Evolutionary conservation across 2,329 filamentous ascomycete genomes (phyloP).

Genomic region (Fusarium coffeatum): DNA sequence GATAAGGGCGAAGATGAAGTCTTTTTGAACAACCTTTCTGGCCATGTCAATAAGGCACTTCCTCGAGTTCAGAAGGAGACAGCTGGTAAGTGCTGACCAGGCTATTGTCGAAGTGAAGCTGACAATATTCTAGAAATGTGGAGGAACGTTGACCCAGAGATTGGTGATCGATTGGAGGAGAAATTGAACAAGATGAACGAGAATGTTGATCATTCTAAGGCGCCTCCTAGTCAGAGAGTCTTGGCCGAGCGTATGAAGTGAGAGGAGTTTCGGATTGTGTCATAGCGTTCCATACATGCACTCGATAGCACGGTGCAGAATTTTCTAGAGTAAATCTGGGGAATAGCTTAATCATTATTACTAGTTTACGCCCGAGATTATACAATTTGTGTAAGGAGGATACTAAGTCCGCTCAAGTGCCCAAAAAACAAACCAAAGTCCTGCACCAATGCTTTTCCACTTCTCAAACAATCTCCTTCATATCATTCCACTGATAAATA

Average conservation of each 20-base stretch:
- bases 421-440: neutral
- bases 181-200: neutral
- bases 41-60: neutral
- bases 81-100: neutral
- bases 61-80: conserved; percentile 1
- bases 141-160: neutral
- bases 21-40: conserved; percentile 2
- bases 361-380: too few species aligned
- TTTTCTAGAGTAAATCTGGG: too few species aligned
- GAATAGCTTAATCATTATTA: too few species aligned
- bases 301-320: too few species aligned
- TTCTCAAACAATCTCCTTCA: neutral
- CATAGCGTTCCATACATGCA: too few species aligned
- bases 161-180: neutral
- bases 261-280: neutral
- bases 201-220: neutral
- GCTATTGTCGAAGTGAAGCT: neutral
- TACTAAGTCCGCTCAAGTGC: accelerated
- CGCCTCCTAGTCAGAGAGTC: neutral
- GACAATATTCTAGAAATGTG: neutral
- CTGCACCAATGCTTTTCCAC: accelerated
- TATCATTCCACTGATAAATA: conserved; percentile 47
- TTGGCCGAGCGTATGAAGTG: neutral
- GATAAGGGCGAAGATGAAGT: neutral
- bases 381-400: too few species aligned